These are phyloP conservation scores for Colletotrichum truncatum DNA, from an alignment of 2,329 filamentous ascomycete genomes.

Conservation along the genomic window DNA sequence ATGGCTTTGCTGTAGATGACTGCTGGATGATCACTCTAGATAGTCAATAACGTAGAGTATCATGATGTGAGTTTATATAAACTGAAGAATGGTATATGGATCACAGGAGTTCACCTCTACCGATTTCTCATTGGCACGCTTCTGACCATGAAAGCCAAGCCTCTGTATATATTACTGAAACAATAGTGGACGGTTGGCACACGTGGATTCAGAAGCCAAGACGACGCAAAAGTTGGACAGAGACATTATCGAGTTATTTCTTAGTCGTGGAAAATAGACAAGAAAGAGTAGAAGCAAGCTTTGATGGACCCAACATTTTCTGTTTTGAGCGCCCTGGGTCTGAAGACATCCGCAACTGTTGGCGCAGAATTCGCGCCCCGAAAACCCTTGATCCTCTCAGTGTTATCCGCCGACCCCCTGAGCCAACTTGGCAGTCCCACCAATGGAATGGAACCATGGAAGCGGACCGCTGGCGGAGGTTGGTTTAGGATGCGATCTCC, in stretches of 20 bases:
- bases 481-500: neutral
- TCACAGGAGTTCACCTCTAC: rapidly evolving
- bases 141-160: neutral
- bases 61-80: neutral
- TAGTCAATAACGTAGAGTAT: neutral
- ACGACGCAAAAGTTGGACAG: neutral
- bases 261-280: neutral
- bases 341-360: neutral
- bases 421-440: neutral
- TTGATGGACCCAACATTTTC: neutral
- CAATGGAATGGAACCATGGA: neutral
- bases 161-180: too few relatives aligned
- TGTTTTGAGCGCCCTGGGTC: neutral
- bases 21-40: neutral
- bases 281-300: rapidly evolving
- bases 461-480: neutral
- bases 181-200: too few relatives aligned
- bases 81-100: neutral
- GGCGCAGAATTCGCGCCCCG: neutral
- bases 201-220: neutral
- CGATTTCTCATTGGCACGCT: neutral
- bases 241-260: neutral
- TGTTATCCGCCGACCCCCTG: neutral
- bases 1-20: too few relatives aligned
- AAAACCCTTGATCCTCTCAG: neutral